Percentiles rank a stretch among this genome's conserved stretches.
Conservation (phyloP, 2,329 filamentous ascomycete species). For the Amesomyces nigricolor region DNA sequence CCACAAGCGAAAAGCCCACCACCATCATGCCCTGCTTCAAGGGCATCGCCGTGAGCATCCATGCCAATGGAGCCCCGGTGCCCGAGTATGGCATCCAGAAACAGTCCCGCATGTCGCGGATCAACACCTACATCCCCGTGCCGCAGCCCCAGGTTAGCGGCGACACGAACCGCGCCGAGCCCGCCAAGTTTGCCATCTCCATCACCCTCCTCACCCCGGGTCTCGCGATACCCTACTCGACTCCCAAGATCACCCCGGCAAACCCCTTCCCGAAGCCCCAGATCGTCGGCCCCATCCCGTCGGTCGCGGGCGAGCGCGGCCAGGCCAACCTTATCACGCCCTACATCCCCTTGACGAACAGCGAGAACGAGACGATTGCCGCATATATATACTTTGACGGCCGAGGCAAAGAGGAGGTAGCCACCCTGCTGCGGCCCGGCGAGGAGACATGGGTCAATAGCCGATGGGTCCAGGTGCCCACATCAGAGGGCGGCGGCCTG, state of each 20-base stretch:
- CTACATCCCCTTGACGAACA: constrained; percentile 88
- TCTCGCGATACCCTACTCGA: constrained; percentile 86
- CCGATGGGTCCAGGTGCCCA: constrained; percentile 90
- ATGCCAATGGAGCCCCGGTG: constrained; percentile 73
- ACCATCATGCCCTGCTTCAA: constrained; percentile 88
- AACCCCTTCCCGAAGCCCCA: constrained; percentile 79
- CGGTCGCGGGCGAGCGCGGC: constrained; percentile 43
- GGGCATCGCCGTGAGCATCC: constrained; percentile 96
- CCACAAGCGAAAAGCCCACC: constrained; percentile 17
- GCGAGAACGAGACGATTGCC: constrained; percentile 92
- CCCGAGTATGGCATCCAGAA: constrained; percentile 93
- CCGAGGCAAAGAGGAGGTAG: constrained; percentile 90
- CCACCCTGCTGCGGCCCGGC: constrained; percentile 81
- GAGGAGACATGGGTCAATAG: constrained; percentile 99
- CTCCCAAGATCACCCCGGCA: constrained; percentile 69
- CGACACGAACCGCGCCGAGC: constrained; percentile 71
- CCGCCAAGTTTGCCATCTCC: constrained; percentile 95
- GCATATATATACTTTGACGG: constrained; percentile 99
- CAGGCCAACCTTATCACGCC: constrained; percentile 60
- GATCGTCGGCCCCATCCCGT: constrained; percentile 66
- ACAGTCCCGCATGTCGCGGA: constrained; percentile 82
- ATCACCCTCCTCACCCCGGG: constrained; percentile 90
- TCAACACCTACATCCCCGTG: constrained; percentile 95
- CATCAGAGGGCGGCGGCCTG: constrained; percentile 84
- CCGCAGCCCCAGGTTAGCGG: constrained; percentile 75